Evolutionary conservation across 2,329 filamentous ascomycete genomes (phyloP), one percentile per base, ranked within the genome.

Genomic region (Cladophialophora chaetospira): DNA sequence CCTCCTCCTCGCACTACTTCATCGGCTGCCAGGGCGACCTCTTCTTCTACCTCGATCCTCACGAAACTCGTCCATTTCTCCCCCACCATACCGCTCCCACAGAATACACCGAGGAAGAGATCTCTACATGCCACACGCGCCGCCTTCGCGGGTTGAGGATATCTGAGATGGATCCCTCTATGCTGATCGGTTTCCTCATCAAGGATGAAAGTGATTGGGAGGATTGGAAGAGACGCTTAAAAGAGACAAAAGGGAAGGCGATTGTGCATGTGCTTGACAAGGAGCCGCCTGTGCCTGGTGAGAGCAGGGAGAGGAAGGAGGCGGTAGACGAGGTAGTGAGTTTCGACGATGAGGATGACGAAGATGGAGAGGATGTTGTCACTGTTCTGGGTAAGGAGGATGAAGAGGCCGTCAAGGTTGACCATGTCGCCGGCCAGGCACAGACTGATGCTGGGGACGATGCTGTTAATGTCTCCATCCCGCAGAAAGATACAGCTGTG

Each of bases 21-120:
- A 76, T 89, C 61, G 87, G 85, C 17, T 81, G 82, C 21, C 87
- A 89, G 74, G 91, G 87, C 26, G 85, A 87, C 51, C 81, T 86
- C 66, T 86, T 97, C 66, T 97, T 97, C 75, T 99, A 97, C 72
- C 84, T 99, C 13, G 94, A 99, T 66, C 94, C 94, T 1, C 94
- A 99, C 69, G 85, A 86, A 65, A 96, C 93, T 1, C 85, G 92
- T 44, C 82, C 87, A 8, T 84, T 88, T 2, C 77, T 97, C 2
- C 84, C 88, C 0, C 87, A 86, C 62, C 81, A 83, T 61, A 71
- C 79, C 25, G 72, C 85, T 45, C 70, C 79, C 0, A 72, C 75
- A 5, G 74, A 83, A 1, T 67, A 67, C 56, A 85, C 85, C 0
- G 68, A 77, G 5, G 87, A 89, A 65, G 91, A 97, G 57, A 71